These are phyloP conservation scores for Metarhizium robertsii DNA, from an alignment of 2,329 filamentous ascomycete species.

Conservation along the genomic window DNA sequence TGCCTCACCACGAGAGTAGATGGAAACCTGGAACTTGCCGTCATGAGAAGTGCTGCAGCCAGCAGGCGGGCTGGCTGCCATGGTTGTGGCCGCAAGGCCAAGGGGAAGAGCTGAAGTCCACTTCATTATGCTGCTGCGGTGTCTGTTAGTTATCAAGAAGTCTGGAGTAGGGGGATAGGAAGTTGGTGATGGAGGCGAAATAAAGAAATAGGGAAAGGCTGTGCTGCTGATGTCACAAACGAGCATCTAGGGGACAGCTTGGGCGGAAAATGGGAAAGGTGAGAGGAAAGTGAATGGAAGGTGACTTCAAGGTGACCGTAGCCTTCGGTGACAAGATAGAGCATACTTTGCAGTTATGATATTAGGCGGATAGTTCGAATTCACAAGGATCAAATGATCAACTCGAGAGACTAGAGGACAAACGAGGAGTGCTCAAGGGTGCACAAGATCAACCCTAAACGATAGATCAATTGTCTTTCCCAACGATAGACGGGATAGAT, in stretches of 20 bases:
- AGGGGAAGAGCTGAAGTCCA: constrained; percentile 16
- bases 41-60: constrained; percentile 42
- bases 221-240: background rate
- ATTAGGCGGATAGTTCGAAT: background rate
- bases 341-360: constrained; percentile 5
- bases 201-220: background rate
- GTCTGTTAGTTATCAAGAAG: background rate
- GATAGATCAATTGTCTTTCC: constrained; percentile 6
- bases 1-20: constrained; percentile 26
- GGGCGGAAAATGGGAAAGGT: background rate
- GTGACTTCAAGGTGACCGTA: background rate
- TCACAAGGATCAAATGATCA: background rate
- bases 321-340: background rate
- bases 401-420: background rate
- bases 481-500: constrained; percentile 25
- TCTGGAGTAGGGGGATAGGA: background rate
- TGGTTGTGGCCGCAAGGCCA: constrained; percentile 33
- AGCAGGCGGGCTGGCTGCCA: constrained; percentile 35
- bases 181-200: background rate
- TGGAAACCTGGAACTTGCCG: constrained; percentile 50
- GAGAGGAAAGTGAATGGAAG: background rate
- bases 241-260: background rate
- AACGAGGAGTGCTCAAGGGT: background rate
- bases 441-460: background rate
- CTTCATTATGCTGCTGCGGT: constrained; percentile 24